Percentiles rank a stretch among this genome's conserved stretches.
Evolutionary conservation across 177 flowering plant species (phyloP).

Genomic region (Vitis hybrid): DNA sequence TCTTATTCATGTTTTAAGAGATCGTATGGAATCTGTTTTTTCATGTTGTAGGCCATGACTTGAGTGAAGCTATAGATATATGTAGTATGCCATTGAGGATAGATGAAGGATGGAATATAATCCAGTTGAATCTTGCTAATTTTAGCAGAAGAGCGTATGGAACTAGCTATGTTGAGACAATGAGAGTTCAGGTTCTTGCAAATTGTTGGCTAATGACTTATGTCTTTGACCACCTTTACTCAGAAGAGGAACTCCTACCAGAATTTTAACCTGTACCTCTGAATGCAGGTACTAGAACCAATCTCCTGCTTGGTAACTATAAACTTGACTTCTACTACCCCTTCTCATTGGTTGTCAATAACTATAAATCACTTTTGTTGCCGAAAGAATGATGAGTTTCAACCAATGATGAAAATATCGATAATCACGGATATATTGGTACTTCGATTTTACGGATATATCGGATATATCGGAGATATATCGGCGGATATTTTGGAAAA

Average conservation of each 20-base stretch:
- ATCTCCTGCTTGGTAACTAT: neutral
- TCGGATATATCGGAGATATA: no score
- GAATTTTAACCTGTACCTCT: slow-evolving; percentile 93
- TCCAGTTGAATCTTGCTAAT: slow-evolving; percentile 90
- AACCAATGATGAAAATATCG: no score
- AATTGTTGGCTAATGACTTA: slow-evolving; percentile 67
- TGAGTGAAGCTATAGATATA: slow-evolving; percentile 77
- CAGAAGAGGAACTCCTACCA: slow-evolving; percentile 97
- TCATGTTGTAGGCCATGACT: slow-evolving; percentile 63
- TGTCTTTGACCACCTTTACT: slow-evolving; percentile 55
- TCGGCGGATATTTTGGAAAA: no score
- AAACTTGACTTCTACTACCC: neutral
- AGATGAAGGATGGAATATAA: slow-evolving; percentile 99
- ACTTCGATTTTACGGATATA: no score
- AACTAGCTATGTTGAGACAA: slow-evolving; percentile 92
- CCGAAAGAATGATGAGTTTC: slow-evolving; percentile 11
- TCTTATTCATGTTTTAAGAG: no score
- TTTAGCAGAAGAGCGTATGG: slow-evolving; percentile 91
- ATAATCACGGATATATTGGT: no score
- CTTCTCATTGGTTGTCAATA: neutral
- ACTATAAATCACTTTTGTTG: neutral
- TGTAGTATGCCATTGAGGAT: slow-evolving; percentile 96
- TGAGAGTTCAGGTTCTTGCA: slow-evolving; percentile 96
- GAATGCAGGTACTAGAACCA: slow-evolving; percentile 60
- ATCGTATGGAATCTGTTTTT: neutral